phyloP scores from a whole-genome alignment of 192 early-diverging fungal species.

The Gaertneriomyces sp. region DNA sequence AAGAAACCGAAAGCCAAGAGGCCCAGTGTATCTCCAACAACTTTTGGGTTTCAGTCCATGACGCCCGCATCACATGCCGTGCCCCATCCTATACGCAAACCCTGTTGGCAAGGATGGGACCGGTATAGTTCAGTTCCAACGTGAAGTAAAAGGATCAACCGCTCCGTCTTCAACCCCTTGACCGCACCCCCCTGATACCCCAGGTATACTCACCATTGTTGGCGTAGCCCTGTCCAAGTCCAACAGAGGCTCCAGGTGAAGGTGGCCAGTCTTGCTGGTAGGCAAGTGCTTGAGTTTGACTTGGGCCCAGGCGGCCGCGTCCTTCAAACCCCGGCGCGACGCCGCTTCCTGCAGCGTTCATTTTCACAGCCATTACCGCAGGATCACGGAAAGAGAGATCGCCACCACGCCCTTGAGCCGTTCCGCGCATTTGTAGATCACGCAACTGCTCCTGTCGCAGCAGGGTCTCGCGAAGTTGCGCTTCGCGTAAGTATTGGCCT shows the following conservation, averaged over 20 bases:
- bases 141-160: no score
- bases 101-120: conserved; percentile 4
- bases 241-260: conserved; percentile 1
- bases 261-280: conserved; percentile 27
- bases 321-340: conserved; percentile 30
- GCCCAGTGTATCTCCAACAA: no score
- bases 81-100: not conserved
- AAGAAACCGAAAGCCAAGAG: no score
- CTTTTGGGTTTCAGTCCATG: not conserved
- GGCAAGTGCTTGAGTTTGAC: conserved; percentile 1
- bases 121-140: not conserved
- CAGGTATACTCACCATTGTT: conserved; percentile 31
- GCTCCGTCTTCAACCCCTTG: no score
- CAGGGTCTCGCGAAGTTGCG: conserved; percentile 39
- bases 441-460: conserved; percentile 38
- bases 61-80: not conserved
- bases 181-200: no score
- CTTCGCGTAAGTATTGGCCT: conserved; percentile 35
- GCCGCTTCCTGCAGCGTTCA: conserved; percentile 10
- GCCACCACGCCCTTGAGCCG: not conserved
- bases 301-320: conserved; percentile 6
- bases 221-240: conserved; percentile 15
- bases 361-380: conserved; percentile 32
- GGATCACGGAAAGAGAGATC: conserved; percentile 29
- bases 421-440: conserved; percentile 23